Base-by-base conservation (phyloP, 805 yeast species). In the Schizosaccharomyces octosporus region DNA sequence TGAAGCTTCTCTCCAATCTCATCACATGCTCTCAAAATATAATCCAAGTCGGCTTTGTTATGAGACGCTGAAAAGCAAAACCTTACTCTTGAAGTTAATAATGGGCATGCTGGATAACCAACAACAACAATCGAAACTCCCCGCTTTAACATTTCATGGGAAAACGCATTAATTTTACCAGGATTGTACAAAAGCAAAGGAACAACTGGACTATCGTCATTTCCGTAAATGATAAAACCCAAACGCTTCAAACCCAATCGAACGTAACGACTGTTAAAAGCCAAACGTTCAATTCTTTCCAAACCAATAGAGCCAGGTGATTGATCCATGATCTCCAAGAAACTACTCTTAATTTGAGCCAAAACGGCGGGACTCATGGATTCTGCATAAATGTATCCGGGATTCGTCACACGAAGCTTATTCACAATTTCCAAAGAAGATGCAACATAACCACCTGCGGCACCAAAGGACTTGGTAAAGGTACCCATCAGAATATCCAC, bases 361-460 rank as follows among this genome's bases (percentile, higher is more conserved):
- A 93, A 75, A 31, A 93, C 95, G 1, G 95, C 87, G 5, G 96
- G 90, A 27, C 68, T 59, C 51, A 83, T 83, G 13, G 93, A 75
- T 73, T 93, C 99, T 55, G 93, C 82, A 69, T 88, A 86, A 55
- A 75, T 77, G 65, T 82, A 80, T 39, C 89, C 84, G 65, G 87
- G 77, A 67, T 86, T 80, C 67, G 81, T 83, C 51, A 85, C 67
- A 72, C 89, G 81, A 64, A 93, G 74, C 67, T 83, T 79, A 67
- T 87, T 89, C 60, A 90, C 83, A 41, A 87, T 73, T 59, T 72
- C 73, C 68, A 81, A 78, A 64, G 77, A 77, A 58, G 84, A 94
- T n/a, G 95, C 90, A 65, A 93, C 75, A 70, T 93, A 93, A 59
- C 98, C 99, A 69, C 99, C 99, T 54, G 97, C 87, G 19, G 98